These are phyloP conservation scores for Dalechampia spathulata DNA, from an alignment of 441 rosid genomes.

Conservation along the genomic window DNA sequence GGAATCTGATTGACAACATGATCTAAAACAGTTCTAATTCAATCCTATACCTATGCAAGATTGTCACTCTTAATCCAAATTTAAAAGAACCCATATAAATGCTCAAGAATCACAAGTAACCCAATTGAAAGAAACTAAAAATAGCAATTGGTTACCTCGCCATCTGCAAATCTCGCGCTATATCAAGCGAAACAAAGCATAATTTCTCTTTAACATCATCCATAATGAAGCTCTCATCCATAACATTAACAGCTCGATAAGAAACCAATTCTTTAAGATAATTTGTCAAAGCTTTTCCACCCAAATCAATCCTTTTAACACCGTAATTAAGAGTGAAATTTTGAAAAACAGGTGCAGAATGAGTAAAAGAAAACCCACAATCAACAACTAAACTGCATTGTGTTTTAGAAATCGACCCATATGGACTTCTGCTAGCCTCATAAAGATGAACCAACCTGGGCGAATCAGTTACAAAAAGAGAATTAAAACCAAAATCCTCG, in stretches of 20 bases:
- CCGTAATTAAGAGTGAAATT: slow-evolving; percentile 62
- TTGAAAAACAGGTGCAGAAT: slow-evolving; percentile 82
- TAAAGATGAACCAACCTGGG: slow-evolving; percentile 74
- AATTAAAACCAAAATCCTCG: slow-evolving; percentile 72
- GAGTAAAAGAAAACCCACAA: slow-evolving; percentile 91
- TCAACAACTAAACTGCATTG: slow-evolving; percentile 85
- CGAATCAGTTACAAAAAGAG: slow-evolving; percentile 60
- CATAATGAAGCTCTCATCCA: slow-evolving; percentile 78
- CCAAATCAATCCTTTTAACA: slow-evolving; percentile 78
- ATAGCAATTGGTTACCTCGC: slow-evolving; percentile 42
- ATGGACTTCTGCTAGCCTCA: slow-evolving; percentile 60
- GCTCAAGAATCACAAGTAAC: neutral
- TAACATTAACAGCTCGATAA: slow-evolving; percentile 68
- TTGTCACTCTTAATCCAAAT: neutral
- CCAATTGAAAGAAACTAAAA: too few relatives aligned
- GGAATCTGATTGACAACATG: too few relatives aligned
- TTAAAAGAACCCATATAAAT: neutral
- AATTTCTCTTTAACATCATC: slow-evolving; percentile 96
- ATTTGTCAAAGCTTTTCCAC: slow-evolving; percentile 91
- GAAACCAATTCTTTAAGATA: slow-evolving; percentile 85
- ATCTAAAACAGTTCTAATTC: too few relatives aligned
- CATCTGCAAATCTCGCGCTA: slow-evolving; percentile 56
- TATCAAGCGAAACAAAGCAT: slow-evolving; percentile 82
- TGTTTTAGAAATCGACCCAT: slow-evolving; percentile 47
- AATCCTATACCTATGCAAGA: neutral